Base-by-base conservation (phyloP, 441 rosid genomes). In the Gossypium trilobum region DNA sequence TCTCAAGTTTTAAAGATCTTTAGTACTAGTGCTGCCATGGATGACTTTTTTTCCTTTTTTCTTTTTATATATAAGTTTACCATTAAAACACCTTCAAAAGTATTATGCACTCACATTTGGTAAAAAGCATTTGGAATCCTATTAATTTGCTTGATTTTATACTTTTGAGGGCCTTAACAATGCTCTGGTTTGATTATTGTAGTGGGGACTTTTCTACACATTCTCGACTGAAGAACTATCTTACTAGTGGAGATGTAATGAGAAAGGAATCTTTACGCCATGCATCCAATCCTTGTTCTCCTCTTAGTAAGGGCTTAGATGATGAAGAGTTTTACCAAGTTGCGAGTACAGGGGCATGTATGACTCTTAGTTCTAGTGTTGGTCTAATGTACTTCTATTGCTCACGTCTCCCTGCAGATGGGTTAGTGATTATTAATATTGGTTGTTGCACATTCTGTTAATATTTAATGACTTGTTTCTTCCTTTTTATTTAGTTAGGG, bases 361-460 rank as follows among this genome's bases (percentile, higher is more conserved):
- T 81, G 29, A 91, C 84, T 54, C 87, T 88, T 63, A 59, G 79
- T 77, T 89, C 97, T 31, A 89, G 96, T 42, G 85, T 91, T 66
- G n/a, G 67, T 62, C 80, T 95, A 84, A 71, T 95, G 75, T 51
- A 89, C 81, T 89, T 86, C 63, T 92, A 93, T 75, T 95, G 99
- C 83, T 90, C 96, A 2, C 82, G 89, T 57, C 93, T 91, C 48
- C 99, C 97, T 75, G 91, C 92, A 29, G 99, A 95, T 58, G 84
- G 87, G 99, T 95, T 74, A 78, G 91, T 86, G 59, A 68, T 29
- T 50, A 57, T 57, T 52, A 71, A 56, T 71, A 65, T 66, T 66
- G 7, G 9, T 44, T 64, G 2, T 50, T 16, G 2, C 48, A 4
- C 2, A 52, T 68, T 14, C 23, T 36, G 50, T 61, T 64, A 66